phyloP scores from a whole-genome alignment of 2,329 filamentous ascomycete genomes.

The Cryphonectria carpinicola region DNA sequence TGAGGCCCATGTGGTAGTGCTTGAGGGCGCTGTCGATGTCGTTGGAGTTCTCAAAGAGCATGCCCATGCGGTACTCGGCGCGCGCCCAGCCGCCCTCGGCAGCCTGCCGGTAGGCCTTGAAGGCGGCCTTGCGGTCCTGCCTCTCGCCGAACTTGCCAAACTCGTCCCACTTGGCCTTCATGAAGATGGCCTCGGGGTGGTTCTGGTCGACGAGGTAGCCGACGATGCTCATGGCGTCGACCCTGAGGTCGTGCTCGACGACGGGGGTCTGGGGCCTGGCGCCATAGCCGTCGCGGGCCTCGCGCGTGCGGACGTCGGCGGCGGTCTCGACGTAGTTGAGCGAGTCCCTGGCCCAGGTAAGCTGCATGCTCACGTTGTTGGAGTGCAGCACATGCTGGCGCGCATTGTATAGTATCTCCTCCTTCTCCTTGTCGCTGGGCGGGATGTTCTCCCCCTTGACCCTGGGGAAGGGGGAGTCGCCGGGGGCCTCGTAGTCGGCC shows the following conservation, averaged over 20 bases:
- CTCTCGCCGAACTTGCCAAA: constrained; percentile 95
- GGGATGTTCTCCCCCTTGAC: constrained; percentile 87
- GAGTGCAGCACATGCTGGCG: constrained; percentile 84
- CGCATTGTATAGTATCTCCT: constrained; percentile 84
- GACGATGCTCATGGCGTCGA: constrained; percentile 91
- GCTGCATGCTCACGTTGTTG: constrained; percentile 93
- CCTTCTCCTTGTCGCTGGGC: constrained; percentile 91
- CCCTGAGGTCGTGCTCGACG: constrained; percentile 83
- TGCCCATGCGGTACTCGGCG: constrained; percentile 95
- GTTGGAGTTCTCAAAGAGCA: constrained; percentile 96
- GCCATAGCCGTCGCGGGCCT: constrained; percentile 47
- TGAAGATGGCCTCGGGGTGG: constrained; percentile 92
- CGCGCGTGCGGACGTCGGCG: constrained; percentile 73
- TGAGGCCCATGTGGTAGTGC: constrained; percentile 84
- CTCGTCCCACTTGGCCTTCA: constrained; percentile 95
- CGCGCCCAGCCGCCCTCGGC: constrained; percentile 83
- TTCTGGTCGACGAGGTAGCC: constrained; percentile 86
- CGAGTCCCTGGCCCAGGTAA: constrained; percentile 94
- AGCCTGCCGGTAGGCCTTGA: constrained; percentile 82
- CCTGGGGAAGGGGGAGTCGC: constrained; percentile 90
- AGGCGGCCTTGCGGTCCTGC: constrained; percentile 93
- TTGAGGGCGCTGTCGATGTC: constrained; percentile 88
- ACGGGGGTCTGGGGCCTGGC: constrained; percentile 77
- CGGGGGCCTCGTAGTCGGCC: constrained; percentile 63
- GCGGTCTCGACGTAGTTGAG: constrained; percentile 86